Conservation (phyloP, 371 early-diverging fungal species). For the Smittium mucronatum region DNA sequence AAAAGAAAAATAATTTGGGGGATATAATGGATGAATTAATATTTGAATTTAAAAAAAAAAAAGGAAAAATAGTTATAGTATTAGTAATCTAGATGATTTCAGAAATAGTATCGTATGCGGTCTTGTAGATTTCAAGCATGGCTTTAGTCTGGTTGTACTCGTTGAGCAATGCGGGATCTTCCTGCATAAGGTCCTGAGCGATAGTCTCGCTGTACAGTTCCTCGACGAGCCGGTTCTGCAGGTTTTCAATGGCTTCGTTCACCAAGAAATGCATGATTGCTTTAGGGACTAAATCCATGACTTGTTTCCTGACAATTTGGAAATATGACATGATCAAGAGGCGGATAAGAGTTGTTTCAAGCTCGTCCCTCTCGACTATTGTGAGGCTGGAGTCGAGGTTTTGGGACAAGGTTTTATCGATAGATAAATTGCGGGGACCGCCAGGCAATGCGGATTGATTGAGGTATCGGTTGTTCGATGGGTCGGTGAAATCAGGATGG, state of each 20-base stretch:
- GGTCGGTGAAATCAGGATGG: no score
- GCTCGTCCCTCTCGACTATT: conserved; percentile 55
- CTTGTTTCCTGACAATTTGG: conserved; percentile 64
- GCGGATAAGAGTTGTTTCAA: conserved; percentile 71
- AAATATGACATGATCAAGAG: conserved; percentile 72
- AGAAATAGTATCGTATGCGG: conserved; percentile 61
- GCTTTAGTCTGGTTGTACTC: conserved; percentile 64
- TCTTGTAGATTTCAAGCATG: conserved; percentile 63
- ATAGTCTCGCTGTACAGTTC: conserved; percentile 66
- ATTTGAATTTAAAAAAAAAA: no score
- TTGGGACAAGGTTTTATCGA: no score
- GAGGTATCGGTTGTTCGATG: no score
- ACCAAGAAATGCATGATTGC: conserved; percentile 80
- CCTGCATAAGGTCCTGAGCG: conserved; percentile 57
- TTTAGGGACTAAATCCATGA: conserved; percentile 85
- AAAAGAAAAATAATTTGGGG: no score
- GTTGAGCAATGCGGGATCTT: conserved; percentile 56
- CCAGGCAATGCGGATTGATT: no score
- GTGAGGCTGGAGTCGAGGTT: conserved; percentile 22
- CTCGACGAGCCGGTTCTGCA: conserved; percentile 72
- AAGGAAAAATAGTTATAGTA: no score
- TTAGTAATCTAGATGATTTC: conserved; percentile 32
- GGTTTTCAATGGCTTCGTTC: conserved; percentile 54
- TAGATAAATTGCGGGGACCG: no score
- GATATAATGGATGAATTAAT: no score